phyloP scores from a whole-genome alignment of 2,329 filamentous ascomycete species.

The Akanthomyces dipterigenus region DNA sequence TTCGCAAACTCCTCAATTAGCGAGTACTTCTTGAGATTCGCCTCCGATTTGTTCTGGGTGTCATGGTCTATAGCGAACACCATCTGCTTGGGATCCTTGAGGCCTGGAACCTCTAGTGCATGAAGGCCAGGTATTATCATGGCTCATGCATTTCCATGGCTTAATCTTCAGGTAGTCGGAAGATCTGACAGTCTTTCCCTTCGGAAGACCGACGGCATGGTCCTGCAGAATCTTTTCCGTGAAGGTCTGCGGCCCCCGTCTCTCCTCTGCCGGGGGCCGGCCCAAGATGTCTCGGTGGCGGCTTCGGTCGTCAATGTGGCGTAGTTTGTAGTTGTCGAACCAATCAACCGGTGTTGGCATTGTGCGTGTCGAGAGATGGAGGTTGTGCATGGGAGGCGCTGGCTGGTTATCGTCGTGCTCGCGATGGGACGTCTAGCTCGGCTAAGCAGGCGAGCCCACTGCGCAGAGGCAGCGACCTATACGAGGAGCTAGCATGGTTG shows the following conservation, averaged over 20 bases:
- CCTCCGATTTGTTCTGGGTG: conserved; percentile 72
- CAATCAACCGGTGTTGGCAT: background rate
- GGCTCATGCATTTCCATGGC: conserved; percentile 76
- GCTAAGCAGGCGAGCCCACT: conserved; percentile 2
- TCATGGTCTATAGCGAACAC: conserved; percentile 83
- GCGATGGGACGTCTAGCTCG: background rate
- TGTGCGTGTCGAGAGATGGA: background rate
- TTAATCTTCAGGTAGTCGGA: too few species aligned
- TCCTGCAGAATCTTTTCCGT: conserved; percentile 90
- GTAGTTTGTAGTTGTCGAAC: background rate
- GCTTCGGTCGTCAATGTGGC: background rate
- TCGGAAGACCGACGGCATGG: conserved; percentile 67
- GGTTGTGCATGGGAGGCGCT: background rate
- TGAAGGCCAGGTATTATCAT: conserved; percentile 82
- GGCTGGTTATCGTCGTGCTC: background rate
- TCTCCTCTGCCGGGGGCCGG: background rate
- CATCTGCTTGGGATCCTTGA: conserved; percentile 65
- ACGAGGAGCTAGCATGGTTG: background rate
- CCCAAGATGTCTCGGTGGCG: background rate
- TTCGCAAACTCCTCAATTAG: conserved; percentile 78
- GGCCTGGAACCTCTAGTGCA: conserved; percentile 65
- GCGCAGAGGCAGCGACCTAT: conserved; percentile 1
- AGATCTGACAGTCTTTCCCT: conserved; percentile 70
- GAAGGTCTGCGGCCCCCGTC: conserved; percentile 62
- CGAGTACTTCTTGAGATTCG: conserved; percentile 75